Base-by-base conservation (phyloP, 768 basidiomycete species). In the Hygrophorus russula region DNA sequence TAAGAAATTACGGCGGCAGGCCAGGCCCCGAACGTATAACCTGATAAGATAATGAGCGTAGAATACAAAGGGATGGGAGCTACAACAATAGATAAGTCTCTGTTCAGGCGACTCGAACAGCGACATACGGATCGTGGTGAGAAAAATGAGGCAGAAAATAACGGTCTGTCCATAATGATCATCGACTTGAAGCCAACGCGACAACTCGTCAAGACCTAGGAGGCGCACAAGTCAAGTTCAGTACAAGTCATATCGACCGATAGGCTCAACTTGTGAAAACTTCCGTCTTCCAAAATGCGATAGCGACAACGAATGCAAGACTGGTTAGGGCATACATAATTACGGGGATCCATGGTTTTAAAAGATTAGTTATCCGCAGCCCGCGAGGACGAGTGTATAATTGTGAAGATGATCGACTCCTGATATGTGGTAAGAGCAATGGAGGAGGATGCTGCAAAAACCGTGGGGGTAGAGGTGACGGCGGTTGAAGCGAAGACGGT, bases 1-100 rank as follows among this genome's bases (percentile, higher is more conserved):
- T 94, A 96, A 28, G 87, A 91, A 56, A 96, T 77, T 51, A 85
- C 62, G 46, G 88, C 88, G 51, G 91, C 92, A 36, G 71, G 70
- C 78, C 79, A 82, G 15, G 85, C 71, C 41, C 89, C 89, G 56
- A 80, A 92, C 8, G 89, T 90, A 60, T 94, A 94, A 17, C 91
- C 91, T 34, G 89, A 86, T 51, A 96, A 69, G 51, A 89, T 78
- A 57, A 94, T 92, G 62, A 96, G 71, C 0, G 92, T 94, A 52
- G 88, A 92, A 65, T 94, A 96, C 44, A 96, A 69, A 29, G 92
- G 92, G 38, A 96, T 56, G 29, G 92, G 92, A 33, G 92, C 88
- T 90, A 56, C 27, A 46, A 42, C 47, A 24, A 24, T 41, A 19
- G 36, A 36, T 28, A 10, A 27, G 11, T 7, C 34, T 10, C 15